These are phyloP conservation scores for Candida chauliodis DNA, from an alignment of 805 yeast species.

Conservation along the genomic window DNA sequence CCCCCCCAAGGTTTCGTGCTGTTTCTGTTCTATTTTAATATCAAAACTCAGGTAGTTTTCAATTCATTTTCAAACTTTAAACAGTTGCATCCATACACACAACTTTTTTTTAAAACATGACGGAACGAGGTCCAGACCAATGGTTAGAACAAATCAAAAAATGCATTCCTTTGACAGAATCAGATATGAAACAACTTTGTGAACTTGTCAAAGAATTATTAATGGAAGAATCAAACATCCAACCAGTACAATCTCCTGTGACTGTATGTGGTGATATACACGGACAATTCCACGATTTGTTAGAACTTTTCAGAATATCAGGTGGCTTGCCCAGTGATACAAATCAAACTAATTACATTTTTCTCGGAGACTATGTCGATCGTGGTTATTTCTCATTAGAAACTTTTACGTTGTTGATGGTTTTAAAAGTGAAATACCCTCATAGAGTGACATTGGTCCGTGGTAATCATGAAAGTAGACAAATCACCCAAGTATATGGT, in stretches of 20 bases:
- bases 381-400: conserved; percentile 95
- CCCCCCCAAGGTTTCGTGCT: too few species aligned
- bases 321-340: conserved; percentile 90
- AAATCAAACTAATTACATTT: conserved; percentile 62
- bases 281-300: conserved; percentile 93
- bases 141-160: conserved; percentile 94
- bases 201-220: conserved; percentile 90
- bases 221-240: conserved; percentile 95
- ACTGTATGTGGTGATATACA: conserved; percentile 97
- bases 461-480: conserved; percentile 97
- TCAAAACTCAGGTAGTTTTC: conserved; percentile 1
- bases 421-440: conserved; percentile 85
- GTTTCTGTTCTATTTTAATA: too few species aligned
- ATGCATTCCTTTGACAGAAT: conserved; percentile 83
- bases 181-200: conserved; percentile 94
- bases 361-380: conserved; percentile 95
- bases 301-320: conserved; percentile 83
- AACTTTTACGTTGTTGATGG: conserved; percentile 91
- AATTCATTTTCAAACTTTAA: background rate
- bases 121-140: conserved; percentile 84
- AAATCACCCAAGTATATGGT: conserved; percentile 98
- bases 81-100: too few species aligned
- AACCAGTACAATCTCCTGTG: conserved; percentile 90
- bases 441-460: conserved; percentile 83
- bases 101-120: too few species aligned